Evolutionary conservation across 2,329 filamentous ascomycete genomes (phyloP), one percentile per base, ranked within the genome.

Genomic region (Teratosphaeria nubilosa): DNA sequence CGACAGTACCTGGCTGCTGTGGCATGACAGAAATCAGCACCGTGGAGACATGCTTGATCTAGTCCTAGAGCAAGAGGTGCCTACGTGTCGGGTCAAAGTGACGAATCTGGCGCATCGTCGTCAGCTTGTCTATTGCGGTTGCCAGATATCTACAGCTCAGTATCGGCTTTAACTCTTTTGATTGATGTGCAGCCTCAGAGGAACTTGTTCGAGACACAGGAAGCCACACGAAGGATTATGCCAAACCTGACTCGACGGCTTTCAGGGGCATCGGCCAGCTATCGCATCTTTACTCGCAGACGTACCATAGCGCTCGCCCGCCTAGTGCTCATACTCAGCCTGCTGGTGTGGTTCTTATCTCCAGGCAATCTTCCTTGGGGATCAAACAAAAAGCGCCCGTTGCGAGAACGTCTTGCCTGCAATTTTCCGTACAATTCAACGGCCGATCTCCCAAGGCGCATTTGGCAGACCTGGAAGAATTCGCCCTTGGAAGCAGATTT

Each of bases 381-480:
- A 41, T 16, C 16, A 41, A 14, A 5, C 70, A 83, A 85, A 59
- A 82, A 80, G 70, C 84, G 88, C 75, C 84, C 87, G n/a, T 80
- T 91, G 56, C 79, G 87, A 82, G 77, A 96, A 62, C 82, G 94
- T 76, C 83, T 99, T 58, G 87, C 86, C 56, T 96, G 95, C 77
- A 88, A 94, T 66, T 97, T 94, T 74, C 90, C 91, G 20, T 99
- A 97, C 79, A 88, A 96, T 69, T 80, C 92, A 62, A 84, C 91
- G 69, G 75, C 80, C 65, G 95, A 92, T 73, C 97, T 97, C 73
- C 94, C 94, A 2, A 91, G 91, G 58, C 97, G 96, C 78, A 95
- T 99, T 70, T 99, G 94, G 94, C 94, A 99, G 79, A 99, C 94
- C 14, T 99, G 94, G 94, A 96, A 95, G 74, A 86, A 84, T 69